A percentile compares a stretch with the other conserved stretches of the same genome.
phyloP scores from a whole-genome alignment of 2,329 filamentous ascomycete genomes.

The Apiospora koreana region DNA sequence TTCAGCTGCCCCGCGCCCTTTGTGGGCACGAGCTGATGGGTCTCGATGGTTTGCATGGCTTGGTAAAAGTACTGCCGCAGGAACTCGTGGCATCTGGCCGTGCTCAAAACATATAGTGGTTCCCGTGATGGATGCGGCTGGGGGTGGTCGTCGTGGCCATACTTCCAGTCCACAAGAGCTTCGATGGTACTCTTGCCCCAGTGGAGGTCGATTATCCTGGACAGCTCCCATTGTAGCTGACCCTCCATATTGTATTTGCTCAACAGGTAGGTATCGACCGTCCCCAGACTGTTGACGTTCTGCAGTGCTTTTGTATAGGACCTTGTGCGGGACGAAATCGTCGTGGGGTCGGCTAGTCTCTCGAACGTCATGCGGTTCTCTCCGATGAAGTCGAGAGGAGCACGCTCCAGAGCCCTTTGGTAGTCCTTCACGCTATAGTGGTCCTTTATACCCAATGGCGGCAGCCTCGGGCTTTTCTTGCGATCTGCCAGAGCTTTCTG shows the following conservation, averaged over 20 bases:
- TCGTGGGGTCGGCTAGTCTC: neutral
- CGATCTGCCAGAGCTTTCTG: neutral
- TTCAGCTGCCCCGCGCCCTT: neutral
- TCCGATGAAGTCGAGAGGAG: constrained; percentile 8
- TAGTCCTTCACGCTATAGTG: neutral
- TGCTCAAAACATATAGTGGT: neutral
- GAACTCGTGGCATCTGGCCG: neutral
- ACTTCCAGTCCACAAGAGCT: neutral
- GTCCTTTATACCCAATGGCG: neutral
- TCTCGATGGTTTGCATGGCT: neutral
- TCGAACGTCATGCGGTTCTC: constrained; percentile 4
- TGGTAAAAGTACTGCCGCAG: constrained; percentile 1
- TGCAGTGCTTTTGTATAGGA: neutral
- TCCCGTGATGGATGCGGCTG: neutral
- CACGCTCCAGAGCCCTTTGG: neutral
- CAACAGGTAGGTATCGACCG: neutral
- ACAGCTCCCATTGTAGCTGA: neutral
- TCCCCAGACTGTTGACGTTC: constrained; percentile 5
- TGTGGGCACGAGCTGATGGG: neutral
- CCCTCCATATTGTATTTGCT: constrained; percentile 7
- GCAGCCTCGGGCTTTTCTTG: neutral
- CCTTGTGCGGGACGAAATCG: neutral
- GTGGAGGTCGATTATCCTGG: neutral
- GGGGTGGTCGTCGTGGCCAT: neutral
- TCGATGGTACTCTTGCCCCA: constrained; percentile 1